phyloP scores from a whole-genome alignment of 805 yeast species.

The Wickerhamiella azymoides region DNA sequence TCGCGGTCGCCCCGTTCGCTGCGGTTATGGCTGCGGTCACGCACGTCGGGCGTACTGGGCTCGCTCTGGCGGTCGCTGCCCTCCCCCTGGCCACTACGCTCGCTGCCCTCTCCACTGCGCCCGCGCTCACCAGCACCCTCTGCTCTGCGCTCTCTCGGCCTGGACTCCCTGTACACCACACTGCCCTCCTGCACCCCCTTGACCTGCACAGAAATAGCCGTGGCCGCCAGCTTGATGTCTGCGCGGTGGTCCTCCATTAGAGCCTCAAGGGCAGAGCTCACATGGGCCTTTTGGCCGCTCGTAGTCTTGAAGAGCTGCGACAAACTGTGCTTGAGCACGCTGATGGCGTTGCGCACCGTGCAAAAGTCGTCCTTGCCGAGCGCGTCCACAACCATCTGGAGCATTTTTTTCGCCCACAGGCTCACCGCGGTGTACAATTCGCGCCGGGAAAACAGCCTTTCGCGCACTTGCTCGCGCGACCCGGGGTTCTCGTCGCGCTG shows the following conservation, averaged over 20 bases:
- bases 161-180: no score
- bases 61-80: no score
- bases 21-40: background rate
- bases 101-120: background rate
- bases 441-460: conserved; percentile 18
- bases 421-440: conserved; percentile 20
- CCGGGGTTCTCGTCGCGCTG: conserved; percentile 1
- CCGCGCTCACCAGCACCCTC: background rate
- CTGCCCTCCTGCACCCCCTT: background rate
- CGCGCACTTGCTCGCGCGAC: conserved; percentile 11
- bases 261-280: conserved; percentile 30
- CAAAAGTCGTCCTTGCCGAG: conserved; percentile 43
- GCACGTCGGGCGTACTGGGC: no score
- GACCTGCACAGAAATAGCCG: conserved; percentile 20
- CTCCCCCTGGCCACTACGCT: background rate
- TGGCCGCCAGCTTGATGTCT: conserved; percentile 66
- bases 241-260: conserved; percentile 52
- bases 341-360: conserved; percentile 67
- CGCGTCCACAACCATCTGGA: conserved; percentile 32
- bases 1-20: conserved; percentile 1
- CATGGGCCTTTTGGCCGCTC: conserved; percentile 44
- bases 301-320: conserved; percentile 18
- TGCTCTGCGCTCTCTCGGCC: background rate
- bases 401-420: conserved; percentile 7
- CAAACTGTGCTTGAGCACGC: conserved; percentile 46